Conservation (phyloP, 352 stramenopile genomes). For the Pythium volutum region DNA sequence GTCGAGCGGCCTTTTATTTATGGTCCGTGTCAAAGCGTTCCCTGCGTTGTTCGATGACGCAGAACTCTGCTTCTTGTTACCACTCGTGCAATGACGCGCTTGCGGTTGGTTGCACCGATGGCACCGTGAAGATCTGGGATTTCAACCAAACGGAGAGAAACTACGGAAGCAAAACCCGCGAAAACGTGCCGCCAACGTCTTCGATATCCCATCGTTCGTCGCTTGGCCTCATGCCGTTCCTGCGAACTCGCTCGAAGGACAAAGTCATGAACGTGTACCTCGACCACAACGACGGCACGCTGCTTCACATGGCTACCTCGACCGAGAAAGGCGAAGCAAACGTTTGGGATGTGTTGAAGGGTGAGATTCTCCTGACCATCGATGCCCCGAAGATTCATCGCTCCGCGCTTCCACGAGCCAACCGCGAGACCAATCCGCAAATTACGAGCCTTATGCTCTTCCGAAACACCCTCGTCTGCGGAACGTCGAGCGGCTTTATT, state of each 20-base stretch:
- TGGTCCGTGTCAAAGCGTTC: constrained; percentile 76
- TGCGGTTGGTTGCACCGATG: constrained; percentile 71
- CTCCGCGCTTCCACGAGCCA: constrained; percentile 66
- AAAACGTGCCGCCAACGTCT: constrained; percentile 55
- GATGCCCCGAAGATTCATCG: constrained; percentile 79
- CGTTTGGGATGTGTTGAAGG: constrained; percentile 86
- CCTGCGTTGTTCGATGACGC: constrained; percentile 61
- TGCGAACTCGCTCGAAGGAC: constrained; percentile 74
- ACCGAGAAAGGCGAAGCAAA: constrained; percentile 86
- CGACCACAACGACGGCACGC: constrained; percentile 76
- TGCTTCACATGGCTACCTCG: constrained; percentile 77
- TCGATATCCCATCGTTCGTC: constrained; percentile 78
- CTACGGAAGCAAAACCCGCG: constrained; percentile 38
- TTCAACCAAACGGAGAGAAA: constrained; percentile 61
- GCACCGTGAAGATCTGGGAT: constrained; percentile 81
- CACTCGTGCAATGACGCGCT: constrained; percentile 80
- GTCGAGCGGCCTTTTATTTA: constrained; percentile 79
- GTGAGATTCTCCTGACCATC: constrained; percentile 79
- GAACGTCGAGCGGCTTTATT: constrained; percentile 85
- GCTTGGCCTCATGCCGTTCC: constrained; percentile 81
- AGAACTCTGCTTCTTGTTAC: constrained; percentile 68
- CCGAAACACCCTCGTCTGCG: constrained; percentile 83
- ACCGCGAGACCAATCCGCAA: constrained; percentile 60
- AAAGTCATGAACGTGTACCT: constrained; percentile 78
- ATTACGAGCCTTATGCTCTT: constrained; percentile 89